phyloP scores from a whole-genome alignment of 768 basidiomycete genomes.

The Termitomyces sp. region DNA sequence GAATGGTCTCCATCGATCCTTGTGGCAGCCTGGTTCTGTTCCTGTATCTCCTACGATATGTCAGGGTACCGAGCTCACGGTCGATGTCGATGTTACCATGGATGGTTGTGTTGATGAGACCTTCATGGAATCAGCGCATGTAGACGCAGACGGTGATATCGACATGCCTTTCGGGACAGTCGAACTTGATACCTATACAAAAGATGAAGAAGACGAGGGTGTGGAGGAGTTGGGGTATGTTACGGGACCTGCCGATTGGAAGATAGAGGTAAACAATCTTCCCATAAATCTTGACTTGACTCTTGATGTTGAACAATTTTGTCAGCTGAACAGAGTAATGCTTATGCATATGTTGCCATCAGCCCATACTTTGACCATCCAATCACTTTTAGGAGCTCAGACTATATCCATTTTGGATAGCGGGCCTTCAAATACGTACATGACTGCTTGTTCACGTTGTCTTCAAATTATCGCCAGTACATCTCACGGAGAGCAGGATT shows the following conservation, averaged over 20 bases:
- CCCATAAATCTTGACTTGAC: background rate
- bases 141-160: constrained; percentile 30
- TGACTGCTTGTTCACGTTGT: constrained; percentile 37
- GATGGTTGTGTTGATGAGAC: constrained; percentile 2
- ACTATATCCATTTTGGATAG: constrained; percentile 18
- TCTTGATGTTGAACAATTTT: constrained; percentile 1
- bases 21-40: constrained; percentile 1
- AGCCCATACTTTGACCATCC: constrained; percentile 43
- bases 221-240: constrained; percentile 24
- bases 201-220: constrained; percentile 3
- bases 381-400: constrained; percentile 42
- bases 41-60: background rate
- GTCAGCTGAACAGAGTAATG: constrained; percentile 58
- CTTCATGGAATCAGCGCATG: constrained; percentile 1
- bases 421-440: constrained; percentile 31
- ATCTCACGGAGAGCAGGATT: constrained; percentile 25
- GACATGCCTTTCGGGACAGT: constrained; percentile 20
- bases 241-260: constrained; percentile 47
- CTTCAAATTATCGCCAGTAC: constrained; percentile 43
- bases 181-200: background rate
- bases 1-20: background rate
- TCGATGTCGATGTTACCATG: background rate
- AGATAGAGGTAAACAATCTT: constrained; percentile 43
- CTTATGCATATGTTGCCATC: constrained; percentile 48
- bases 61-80: background rate